Percentiles rank a stretch among this genome's conserved stretches.
phyloP scores from a whole-genome alignment of 805 yeast genomes.

The Wickerhamiella lipophila region DNA sequence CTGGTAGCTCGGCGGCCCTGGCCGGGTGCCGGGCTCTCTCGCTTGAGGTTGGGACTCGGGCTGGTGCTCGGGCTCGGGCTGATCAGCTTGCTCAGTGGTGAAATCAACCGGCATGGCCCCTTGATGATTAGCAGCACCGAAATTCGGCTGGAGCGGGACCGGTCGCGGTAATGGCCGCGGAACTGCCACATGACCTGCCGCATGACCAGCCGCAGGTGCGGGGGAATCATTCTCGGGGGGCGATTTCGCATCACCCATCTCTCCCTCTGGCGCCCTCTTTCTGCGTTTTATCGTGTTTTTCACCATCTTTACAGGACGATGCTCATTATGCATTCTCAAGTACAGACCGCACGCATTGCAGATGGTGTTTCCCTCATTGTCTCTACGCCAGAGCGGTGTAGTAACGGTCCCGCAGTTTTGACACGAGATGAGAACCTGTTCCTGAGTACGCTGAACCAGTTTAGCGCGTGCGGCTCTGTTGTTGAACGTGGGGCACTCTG shows the following conservation, averaged over 20 bases:
- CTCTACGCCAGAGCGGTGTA: constrained; percentile 80
- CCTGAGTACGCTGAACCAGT: background rate
- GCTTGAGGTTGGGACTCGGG: no score
- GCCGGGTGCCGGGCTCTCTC: background rate
- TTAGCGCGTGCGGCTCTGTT: constrained; percentile 35
- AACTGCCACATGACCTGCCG: no score
- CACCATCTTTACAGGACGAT: constrained; percentile 66
- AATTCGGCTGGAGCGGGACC: background rate
- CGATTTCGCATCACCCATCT: background rate
- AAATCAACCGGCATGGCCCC: background rate
- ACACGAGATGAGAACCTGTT: constrained; percentile 55
- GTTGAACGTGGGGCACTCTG: constrained; percentile 73
- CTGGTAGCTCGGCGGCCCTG: background rate
- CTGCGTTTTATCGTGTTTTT: constrained; percentile 63
- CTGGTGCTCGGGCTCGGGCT: no score
- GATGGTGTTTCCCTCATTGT: constrained; percentile 66
- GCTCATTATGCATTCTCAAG: constrained; percentile 59
- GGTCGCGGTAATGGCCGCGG: no score
- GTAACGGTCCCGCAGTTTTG: constrained; percentile 74
- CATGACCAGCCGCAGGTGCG: background rate
- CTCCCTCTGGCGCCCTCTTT: background rate
- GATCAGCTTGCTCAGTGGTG: background rate
- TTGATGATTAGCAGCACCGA: background rate
- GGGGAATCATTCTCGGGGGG: background rate
- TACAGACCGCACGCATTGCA: constrained; percentile 82